Percentiles rank a stretch among this genome's conserved stretches.
Evolutionary conservation across 192 early-diverging fungal species (phyloP).

Genomic region (Podila epigama): DNA sequence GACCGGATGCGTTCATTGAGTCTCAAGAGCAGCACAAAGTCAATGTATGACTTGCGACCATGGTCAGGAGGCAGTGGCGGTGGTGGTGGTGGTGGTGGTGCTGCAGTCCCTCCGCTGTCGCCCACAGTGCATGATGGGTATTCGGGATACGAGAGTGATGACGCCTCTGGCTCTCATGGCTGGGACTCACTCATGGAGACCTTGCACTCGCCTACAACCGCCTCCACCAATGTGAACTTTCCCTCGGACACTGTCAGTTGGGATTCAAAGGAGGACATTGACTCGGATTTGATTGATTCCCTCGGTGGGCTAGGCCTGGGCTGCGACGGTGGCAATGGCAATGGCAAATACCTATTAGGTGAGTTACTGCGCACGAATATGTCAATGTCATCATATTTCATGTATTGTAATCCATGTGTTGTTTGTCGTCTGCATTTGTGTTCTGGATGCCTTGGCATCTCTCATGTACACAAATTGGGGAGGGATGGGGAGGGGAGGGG

Average conservation of each 20-base stretch:
- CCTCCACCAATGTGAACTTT: not conserved
- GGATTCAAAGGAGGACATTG: slow-evolving; percentile 30
- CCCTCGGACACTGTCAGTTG: slow-evolving; percentile 20
- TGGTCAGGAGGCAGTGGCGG: slow-evolving; percentile 34
- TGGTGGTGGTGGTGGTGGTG: too few species aligned
- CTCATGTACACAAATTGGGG: too few species aligned
- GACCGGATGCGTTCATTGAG: slow-evolving; percentile 32
- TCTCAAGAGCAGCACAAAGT: slow-evolving; percentile 46
- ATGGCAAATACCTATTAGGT: slow-evolving; percentile 44
- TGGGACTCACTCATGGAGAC: slow-evolving; percentile 50
- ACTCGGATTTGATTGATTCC: slow-evolving; percentile 19
- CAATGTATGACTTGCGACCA: slow-evolving; percentile 43
- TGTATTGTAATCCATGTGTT: too few species aligned
- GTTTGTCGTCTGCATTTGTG: too few species aligned
- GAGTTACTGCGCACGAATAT: too few species aligned
- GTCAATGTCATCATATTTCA: not conserved
- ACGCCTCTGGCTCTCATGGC: slow-evolving; percentile 15
- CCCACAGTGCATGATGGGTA: slow-evolving; percentile 1
- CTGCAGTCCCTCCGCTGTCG: slow-evolving; percentile 2
- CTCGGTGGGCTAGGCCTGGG: slow-evolving; percentile 10
- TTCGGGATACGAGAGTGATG: slow-evolving; percentile 36
- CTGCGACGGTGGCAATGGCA: slow-evolving; percentile 35
- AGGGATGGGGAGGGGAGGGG: too few species aligned
- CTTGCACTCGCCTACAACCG: slow-evolving; percentile 23
- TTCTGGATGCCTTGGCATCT: too few species aligned